Percentiles rank a stretch among this genome's conserved stretches.
phyloP scores from a whole-genome alignment of 257 asterid genomes.

The Jaltomata sinuosa region DNA sequence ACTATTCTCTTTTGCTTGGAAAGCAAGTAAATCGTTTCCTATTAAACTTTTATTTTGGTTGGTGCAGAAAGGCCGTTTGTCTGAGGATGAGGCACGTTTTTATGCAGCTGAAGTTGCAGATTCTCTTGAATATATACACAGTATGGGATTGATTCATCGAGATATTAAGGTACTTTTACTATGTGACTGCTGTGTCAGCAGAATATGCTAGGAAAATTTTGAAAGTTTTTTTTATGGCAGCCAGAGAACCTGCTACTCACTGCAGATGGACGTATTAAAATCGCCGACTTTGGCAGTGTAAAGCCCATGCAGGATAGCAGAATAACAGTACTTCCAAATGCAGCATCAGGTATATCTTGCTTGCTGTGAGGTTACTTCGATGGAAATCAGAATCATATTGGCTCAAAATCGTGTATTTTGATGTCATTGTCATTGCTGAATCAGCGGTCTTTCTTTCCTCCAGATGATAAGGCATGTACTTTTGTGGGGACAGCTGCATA shows the following conservation, averaged over 20 bases:
- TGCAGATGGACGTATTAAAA: conserved; percentile 84
- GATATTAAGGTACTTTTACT: conserved; percentile 74
- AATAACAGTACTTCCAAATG: conserved; percentile 92
- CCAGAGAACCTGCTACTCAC: conserved; percentile 97
- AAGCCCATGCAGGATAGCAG: conserved; percentile 96
- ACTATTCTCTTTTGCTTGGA: neutral
- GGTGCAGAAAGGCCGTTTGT: conserved; percentile 83
- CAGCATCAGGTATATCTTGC: conserved; percentile 67
- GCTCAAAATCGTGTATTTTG: neutral
- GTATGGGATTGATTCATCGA: conserved; percentile 94
- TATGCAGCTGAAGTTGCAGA: conserved; percentile 97
- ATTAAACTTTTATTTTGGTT: conserved; percentile 8
- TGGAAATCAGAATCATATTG: neutral
- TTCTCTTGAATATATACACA: conserved; percentile 94
- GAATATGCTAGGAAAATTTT: neutral
- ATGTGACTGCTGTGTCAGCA: neutral
- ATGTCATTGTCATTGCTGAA: neutral
- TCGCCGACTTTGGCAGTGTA: conserved; percentile 98
- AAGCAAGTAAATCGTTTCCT: neutral
- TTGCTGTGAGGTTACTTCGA: neutral
- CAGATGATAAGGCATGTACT: conserved; percentile 98
- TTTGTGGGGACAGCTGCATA: conserved; percentile 99
- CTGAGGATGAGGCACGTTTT: conserved; percentile 92
- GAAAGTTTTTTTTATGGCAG: conserved; percentile 39
- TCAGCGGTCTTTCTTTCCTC: neutral